phyloP scores from a whole-genome alignment of 768 basidiomycete species.

The Termitomyces titanicus region DNA sequence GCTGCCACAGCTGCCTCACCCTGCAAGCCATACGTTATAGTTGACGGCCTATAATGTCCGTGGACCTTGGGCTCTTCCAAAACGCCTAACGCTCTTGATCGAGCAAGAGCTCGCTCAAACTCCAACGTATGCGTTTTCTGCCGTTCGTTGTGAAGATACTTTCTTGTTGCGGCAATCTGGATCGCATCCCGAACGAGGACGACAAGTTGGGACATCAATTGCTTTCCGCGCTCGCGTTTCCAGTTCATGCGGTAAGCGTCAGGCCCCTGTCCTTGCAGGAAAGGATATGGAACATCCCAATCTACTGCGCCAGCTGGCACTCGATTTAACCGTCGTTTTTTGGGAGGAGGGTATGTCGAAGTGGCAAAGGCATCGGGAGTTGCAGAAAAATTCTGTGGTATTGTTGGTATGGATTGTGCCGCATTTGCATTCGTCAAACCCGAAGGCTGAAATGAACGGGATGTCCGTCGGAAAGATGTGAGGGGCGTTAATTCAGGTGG shows the following conservation, averaged over 20 bases:
- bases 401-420: background rate
- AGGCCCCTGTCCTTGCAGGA: conserved; percentile 68
- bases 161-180: conserved; percentile 57
- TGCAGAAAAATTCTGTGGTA: background rate
- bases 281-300: conserved; percentile 85
- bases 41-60: conserved; percentile 30
- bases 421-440: background rate
- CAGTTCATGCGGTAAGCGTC: conserved; percentile 59
- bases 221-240: conserved; percentile 61
- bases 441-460: conserved; percentile 5
- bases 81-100: background rate
- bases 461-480: conserved; percentile 13
- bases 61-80: conserved; percentile 17
- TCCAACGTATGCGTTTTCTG: conserved; percentile 3
- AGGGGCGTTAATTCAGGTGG: conserved; percentile 4
- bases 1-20: conserved; percentile 10
- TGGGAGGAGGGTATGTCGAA: conserved; percentile 30
- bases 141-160: conserved; percentile 28
- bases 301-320: conserved; percentile 80
- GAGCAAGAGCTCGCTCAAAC: background rate
- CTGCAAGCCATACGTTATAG: conserved; percentile 26
- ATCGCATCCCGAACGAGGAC: conserved; percentile 57
- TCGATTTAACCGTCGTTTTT: conserved; percentile 58
- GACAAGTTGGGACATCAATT: conserved; percentile 58
- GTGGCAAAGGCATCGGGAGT: background rate